Percentiles rank a stretch among this genome's conserved stretches.
These are phyloP conservation scores for Mangifera indica DNA, from an alignment of 345 rosid species.

Conservation along the genomic window DNA sequence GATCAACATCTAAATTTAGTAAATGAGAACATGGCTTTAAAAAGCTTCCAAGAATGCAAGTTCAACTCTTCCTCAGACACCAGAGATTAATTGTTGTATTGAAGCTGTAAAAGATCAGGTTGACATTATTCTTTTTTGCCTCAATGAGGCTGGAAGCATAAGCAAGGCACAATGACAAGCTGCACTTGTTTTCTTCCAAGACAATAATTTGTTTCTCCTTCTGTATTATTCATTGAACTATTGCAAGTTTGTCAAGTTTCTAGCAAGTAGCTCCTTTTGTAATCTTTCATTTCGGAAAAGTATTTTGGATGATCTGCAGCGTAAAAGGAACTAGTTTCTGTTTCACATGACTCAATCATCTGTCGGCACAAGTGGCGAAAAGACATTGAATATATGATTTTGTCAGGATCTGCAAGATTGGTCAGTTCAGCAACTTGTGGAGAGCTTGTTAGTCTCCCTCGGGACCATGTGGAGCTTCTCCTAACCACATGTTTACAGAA, in stretches of 20 bases:
- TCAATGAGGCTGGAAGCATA: neutral
- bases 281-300: neutral
- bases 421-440: neutral
- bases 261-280: neutral
- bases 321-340: too few relatives aligned
- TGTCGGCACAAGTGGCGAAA: neutral
- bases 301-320: neutral
- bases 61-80: neutral
- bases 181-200: neutral
- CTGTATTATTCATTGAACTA: neutral
- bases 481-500: neutral
- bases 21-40: neutral
- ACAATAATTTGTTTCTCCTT: neutral
- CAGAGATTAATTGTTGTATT: neutral
- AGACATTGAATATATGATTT: neutral
- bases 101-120: neutral
- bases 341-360: neutral
- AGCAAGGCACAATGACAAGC: neutral
- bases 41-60: neutral
- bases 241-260: neutral
- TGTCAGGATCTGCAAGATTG: too few relatives aligned
- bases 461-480: neutral
- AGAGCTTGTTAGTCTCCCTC: neutral
- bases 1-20: neutral
- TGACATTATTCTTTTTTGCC: conserved; percentile 6